Evolutionary conservation across 805 yeast genomes (phyloP), one percentile per base, ranked within the genome.

Genomic region (Cyberlindnera maritima): DNA sequence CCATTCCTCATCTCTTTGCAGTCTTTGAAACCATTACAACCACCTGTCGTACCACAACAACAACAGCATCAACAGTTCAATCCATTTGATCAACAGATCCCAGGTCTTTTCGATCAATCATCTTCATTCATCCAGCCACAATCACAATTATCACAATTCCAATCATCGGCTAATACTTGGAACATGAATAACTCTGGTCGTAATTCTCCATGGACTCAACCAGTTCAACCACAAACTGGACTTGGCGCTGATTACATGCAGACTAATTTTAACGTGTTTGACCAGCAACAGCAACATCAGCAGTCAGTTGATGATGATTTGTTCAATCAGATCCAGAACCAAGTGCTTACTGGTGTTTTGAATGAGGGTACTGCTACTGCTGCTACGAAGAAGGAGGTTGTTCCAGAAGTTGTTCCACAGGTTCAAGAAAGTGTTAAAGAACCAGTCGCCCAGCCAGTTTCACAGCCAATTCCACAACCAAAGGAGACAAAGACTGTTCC

Each of bases 1-100:
- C 96, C 95, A 3, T 88, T 88, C 62, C 62, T 73, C 44, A 70
- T 75, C 7, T 83, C 88, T 4, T 68, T 81, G 38, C 82, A 40
- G 50, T 12, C 45, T 51, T 13, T 42, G 37, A 21, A 41, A 19
- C 15, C 34, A 17, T 28, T 28, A 13, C n/a, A n/a, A n/a, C 13
- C 31, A 7, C n/a, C 31, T 11, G 13, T 14, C 4, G n/a, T n/a
- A n/a, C n/a, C 31, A 28, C 31, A 28, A 28, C 31, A 28, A 26
- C 41, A 40, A 21, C 47, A 35, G 13, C 50, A 26, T 14, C 45
- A 32, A 25, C 34, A 43, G 23, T 29, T 36, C 40, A 36, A n/a
- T 38, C 21, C 52, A 23, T 47, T 47, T 26, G 44, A 47, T 15
- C 42, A 40, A 12, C 46, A 46, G 19, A 37, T 46, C 3, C 45